A percentile compares a stretch with the other conserved stretches of the same genome.
Evolutionary conservation across 306 rosid species (phyloP).

Genomic region (Prunus davidiana): DNA sequence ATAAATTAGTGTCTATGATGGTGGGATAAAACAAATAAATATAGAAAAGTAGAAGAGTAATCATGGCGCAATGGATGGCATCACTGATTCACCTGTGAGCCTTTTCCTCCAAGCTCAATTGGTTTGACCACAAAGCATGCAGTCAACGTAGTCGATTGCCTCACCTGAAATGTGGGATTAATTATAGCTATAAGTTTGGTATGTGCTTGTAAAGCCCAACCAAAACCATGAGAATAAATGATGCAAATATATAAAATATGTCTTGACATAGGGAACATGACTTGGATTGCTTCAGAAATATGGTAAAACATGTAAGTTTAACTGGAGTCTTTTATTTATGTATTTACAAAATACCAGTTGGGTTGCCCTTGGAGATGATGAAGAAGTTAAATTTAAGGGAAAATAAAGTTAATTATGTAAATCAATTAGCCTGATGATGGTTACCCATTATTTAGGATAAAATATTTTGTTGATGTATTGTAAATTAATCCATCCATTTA

Average conservation of each 20-base stretch:
- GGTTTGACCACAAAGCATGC: slow-evolving; percentile 25
- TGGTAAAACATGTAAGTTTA: slow-evolving; percentile 8
- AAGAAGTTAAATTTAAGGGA: slow-evolving; percentile 16
- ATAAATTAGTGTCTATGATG: not conserved
- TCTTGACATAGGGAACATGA: not conserved
- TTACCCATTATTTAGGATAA: not conserved
- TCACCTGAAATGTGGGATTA: slow-evolving; percentile 18
- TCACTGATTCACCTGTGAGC: not conserved
- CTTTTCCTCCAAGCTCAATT: slow-evolving; percentile 17
- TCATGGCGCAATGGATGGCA: slow-evolving; percentile 3
- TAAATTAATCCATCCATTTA: not conserved
- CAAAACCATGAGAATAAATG: not conserved
- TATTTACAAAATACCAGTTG: not conserved
- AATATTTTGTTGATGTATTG: not conserved
- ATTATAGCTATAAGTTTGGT: slow-evolving; percentile 7
- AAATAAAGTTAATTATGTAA: not conserved
- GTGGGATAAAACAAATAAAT: not conserved
- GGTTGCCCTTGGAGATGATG: slow-evolving; percentile 7
- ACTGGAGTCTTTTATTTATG: not conserved
- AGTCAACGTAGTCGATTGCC: slow-evolving; percentile 27
- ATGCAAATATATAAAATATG: not conserved
- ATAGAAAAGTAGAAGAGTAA: not conserved
- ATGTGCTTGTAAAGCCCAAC: slow-evolving; percentile 15
- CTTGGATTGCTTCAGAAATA: not conserved
- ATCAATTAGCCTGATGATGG: not conserved